phyloP scores from a whole-genome alignment of 2,329 filamentous ascomycete species.

The Talaromyces sp. region DNA sequence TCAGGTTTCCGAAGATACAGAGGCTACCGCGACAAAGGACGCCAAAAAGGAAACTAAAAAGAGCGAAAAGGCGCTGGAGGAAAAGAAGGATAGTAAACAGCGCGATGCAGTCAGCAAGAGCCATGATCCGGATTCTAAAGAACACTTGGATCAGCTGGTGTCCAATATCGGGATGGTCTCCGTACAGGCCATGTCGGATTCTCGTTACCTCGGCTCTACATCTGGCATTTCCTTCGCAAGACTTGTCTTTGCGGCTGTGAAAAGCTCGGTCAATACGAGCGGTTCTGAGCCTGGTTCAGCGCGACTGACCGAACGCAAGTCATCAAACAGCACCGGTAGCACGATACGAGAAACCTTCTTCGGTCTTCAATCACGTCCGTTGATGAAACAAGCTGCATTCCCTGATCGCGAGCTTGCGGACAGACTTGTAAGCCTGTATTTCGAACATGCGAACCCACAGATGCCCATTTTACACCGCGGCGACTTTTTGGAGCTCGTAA shows the following conservation, averaged over 20 bases:
- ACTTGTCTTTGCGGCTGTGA: constrained; percentile 90
- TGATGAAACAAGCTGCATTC: constrained; percentile 79
- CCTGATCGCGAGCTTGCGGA: constrained; percentile 71
- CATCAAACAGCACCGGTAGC: constrained; percentile 59
- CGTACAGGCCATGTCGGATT: constrained; percentile 73
- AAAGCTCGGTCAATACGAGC: constrained; percentile 61
- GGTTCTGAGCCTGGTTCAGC: constrained; percentile 63
- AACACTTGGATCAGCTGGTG: constrained; percentile 63
- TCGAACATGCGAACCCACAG: constrained; percentile 94
- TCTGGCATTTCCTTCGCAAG: constrained; percentile 92
- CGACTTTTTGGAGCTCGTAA: constrained; percentile 86
- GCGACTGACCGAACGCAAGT: constrained; percentile 55
- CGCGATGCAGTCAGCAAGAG: constrained; percentile 39
- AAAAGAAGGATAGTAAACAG: constrained; percentile 19
- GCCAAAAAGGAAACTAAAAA: constrained; percentile 26
- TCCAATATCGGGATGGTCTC: constrained; percentile 72
- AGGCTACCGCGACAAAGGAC: constrained; percentile 7
- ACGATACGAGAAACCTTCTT: constrained; percentile 96
- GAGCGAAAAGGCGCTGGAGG: constrained; percentile 17
- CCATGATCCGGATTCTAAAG: constrained; percentile 49
- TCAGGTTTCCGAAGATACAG: constrained; percentile 31
- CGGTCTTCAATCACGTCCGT: constrained; percentile 86
- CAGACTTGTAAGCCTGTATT: constrained; percentile 77
- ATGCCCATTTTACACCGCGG: constrained; percentile 86
- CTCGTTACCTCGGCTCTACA: constrained; percentile 76